phyloP scores from a whole-genome alignment of 192 early-diverging fungal genomes.

The Coemansia sp. region DNA sequence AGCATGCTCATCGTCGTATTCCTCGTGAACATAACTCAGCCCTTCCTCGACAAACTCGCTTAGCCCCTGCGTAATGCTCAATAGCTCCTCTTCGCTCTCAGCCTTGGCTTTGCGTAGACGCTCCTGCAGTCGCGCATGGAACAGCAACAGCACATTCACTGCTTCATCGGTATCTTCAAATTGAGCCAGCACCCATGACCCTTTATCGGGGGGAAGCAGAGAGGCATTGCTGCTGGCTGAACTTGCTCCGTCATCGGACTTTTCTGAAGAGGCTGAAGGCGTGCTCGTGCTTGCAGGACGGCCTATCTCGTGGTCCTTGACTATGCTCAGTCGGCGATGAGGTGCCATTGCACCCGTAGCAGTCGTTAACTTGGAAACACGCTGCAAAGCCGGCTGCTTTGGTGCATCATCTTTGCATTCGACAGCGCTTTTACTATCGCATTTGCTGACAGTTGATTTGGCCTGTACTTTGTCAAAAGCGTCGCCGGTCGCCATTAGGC shows the following conservation, averaged over 20 bases:
- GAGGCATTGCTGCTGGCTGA: slow-evolving; percentile 1
- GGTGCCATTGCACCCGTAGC: slow-evolving; percentile 1
- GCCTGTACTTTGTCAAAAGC: too few relatives aligned
- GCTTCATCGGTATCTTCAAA: slow-evolving; percentile 9
- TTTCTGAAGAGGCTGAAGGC: neutral
- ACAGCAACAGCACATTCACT: slow-evolving; percentile 15
- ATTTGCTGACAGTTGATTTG: too few relatives aligned
- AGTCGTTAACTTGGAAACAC: neutral
- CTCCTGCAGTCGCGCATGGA: slow-evolving; percentile 19
- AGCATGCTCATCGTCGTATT: neutral
- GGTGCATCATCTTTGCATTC: neutral
- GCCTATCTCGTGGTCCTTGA: slow-evolving; percentile 32
- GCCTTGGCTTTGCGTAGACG: slow-evolving; percentile 31
- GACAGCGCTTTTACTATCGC: too few relatives aligned
- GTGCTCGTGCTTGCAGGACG: neutral
- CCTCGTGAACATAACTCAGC: slow-evolving; percentile 44
- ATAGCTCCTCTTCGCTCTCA: slow-evolving; percentile 40
- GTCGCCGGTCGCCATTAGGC: neutral
- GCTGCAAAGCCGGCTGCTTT: neutral
- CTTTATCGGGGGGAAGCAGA: neutral
- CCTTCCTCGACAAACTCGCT: slow-evolving; percentile 47
- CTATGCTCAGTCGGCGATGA: slow-evolving; percentile 32
- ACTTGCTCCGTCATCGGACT: neutral
- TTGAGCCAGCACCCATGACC: neutral
- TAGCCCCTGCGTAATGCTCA: slow-evolving; percentile 38